Conservation (phyloP, 2,329 filamentous ascomycete species). For the Diaporthe aspalathi region DNA sequence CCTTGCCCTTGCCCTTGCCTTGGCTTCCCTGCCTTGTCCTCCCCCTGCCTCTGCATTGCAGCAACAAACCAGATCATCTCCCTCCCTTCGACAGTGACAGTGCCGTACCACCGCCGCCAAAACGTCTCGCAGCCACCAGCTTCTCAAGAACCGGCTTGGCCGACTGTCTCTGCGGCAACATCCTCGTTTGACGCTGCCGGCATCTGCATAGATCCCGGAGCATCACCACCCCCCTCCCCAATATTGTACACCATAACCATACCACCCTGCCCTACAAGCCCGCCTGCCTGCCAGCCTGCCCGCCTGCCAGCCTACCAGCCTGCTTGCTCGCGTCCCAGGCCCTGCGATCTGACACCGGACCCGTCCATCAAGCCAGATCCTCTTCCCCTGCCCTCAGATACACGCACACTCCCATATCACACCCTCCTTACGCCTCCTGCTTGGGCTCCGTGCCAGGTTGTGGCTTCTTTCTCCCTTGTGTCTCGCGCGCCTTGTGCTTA, state of each 20-base stretch:
- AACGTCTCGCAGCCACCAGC: constrained; percentile 21
- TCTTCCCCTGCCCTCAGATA: constrained; percentile 20
- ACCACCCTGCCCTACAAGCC: neutral
- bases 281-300: too few species aligned
- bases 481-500: constrained; percentile 19
- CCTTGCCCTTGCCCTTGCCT: neutral
- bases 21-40: neutral
- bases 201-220: constrained; percentile 20
- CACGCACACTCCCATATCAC: constrained; percentile 24
- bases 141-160: constrained; percentile 24
- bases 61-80: neutral
- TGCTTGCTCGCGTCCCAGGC: constrained; percentile 25
- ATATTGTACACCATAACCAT: neutral
- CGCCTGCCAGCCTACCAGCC: too few species aligned
- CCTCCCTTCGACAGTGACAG: neutral
- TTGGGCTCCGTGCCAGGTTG: constrained; percentile 15
- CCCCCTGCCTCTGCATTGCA: constrained; percentile 11
- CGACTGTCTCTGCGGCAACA: constrained; percentile 21
- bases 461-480: neutral
- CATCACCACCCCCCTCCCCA: neutral
- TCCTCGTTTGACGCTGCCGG: constrained; percentile 17
- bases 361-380: constrained; percentile 34
- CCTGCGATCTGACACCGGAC: constrained; percentile 35
- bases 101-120: constrained; percentile 6
- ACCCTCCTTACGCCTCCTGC: constrained; percentile 7